phyloP scores from a whole-genome alignment of 345 rosid species.

The Ceriops tagal region DNA sequence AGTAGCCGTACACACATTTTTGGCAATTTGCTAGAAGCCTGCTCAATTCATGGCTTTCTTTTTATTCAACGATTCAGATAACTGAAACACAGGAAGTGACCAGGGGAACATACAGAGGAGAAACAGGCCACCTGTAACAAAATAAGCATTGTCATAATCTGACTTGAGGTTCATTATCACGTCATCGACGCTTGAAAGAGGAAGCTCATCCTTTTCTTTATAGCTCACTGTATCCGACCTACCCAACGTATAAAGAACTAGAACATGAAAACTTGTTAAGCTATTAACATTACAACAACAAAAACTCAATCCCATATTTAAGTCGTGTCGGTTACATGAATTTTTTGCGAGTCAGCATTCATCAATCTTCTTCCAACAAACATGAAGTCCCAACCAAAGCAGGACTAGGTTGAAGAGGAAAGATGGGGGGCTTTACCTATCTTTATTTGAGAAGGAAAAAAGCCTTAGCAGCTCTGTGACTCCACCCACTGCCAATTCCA shows the following conservation, averaged over 20 bases:
- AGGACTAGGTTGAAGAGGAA: neutral
- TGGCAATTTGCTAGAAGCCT: too few relatives aligned
- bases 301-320: neutral
- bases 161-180: slow-evolving; percentile 47
- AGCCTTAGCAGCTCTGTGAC: slow-evolving; percentile 65
- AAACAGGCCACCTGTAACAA: slow-evolving; percentile 60
- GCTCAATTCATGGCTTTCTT: too few relatives aligned
- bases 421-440: slow-evolving; percentile 21
- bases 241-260: slow-evolving; percentile 7
- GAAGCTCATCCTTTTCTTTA: slow-evolving; percentile 30
- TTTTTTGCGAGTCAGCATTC: too few relatives aligned
- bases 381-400: neutral
- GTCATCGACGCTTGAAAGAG: slow-evolving; percentile 47
- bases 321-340: too few relatives aligned
- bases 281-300: neutral
- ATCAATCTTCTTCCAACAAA: too few relatives aligned
- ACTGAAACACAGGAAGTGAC: neutral
- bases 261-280: neutral
- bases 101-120: neutral
- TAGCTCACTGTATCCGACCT: slow-evolving; percentile 19
- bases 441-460: slow-evolving; percentile 36
- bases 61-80: neutral
- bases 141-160: slow-evolving; percentile 77
- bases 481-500: slow-evolving; percentile 68
- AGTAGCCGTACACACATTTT: too few relatives aligned